phyloP scores from a whole-genome alignment of 768 basidiomycete genomes.

The Agrocybe praecox region DNA sequence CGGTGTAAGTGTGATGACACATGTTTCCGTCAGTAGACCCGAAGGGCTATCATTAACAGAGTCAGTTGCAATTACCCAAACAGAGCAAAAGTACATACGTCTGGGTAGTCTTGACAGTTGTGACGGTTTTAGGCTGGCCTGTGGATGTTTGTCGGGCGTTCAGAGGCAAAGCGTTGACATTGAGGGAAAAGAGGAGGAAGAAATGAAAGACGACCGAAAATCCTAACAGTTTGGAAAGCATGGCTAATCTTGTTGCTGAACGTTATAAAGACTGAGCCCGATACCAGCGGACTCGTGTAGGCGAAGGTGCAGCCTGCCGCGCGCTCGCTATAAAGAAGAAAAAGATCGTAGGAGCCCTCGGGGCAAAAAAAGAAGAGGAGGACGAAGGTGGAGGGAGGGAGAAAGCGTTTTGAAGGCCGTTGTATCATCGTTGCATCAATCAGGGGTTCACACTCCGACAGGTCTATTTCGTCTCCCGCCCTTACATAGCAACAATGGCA shows the following conservation, averaged over 20 bases:
- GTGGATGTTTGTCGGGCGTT: constrained; percentile 31
- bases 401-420: constrained; percentile 12
- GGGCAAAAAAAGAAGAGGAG: constrained; percentile 34
- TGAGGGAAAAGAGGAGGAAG: constrained; percentile 34
- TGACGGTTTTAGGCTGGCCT: constrained; percentile 37
- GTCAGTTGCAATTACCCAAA: not conserved
- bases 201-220: constrained; percentile 41
- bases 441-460: constrained; percentile 11
- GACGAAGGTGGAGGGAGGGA: constrained; percentile 12
- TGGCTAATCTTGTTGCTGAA: constrained; percentile 26
- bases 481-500: constrained; percentile 9
- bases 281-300: constrained; percentile 51
- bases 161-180: constrained; percentile 40
- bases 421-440: constrained; percentile 16
- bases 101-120: constrained; percentile 43
- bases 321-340: constrained; percentile 26
- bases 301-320: constrained; percentile 32
- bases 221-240: constrained; percentile 38
- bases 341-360: constrained; percentile 51
- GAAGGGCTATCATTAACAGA: constrained; percentile 23
- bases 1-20: constrained; percentile 58
- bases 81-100: constrained; percentile 39
- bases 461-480: constrained; percentile 16
- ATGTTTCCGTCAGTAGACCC: constrained; percentile 59
- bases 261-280: constrained; percentile 39